Percentiles rank a stretch among this genome's conserved stretches.
phyloP scores from a whole-genome alignment of 345 rosid genomes.

The Syzygium aqueum region DNA sequence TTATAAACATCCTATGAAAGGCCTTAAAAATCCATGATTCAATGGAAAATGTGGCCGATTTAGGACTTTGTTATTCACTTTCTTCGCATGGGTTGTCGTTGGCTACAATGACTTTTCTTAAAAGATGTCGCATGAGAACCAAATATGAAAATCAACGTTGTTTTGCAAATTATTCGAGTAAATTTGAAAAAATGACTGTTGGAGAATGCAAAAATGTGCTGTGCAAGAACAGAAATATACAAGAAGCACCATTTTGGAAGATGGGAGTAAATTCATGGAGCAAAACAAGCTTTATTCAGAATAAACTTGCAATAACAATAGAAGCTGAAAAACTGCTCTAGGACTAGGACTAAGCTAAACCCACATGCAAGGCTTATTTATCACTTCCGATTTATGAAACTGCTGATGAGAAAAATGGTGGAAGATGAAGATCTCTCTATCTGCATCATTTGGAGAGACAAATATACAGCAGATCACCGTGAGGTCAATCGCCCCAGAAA shows the following conservation, averaged over 20 bases:
- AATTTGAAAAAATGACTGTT: background rate
- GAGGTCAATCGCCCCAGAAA: background rate
- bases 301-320: background rate
- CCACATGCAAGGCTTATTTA: background rate
- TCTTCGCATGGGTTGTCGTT: background rate
- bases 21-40: background rate
- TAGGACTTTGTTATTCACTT: background rate
- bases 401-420: background rate
- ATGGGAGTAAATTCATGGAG: background rate
- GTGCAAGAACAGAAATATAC: background rate
- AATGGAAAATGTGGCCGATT: background rate
- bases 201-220: background rate
- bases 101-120: background rate
- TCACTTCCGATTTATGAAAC: background rate
- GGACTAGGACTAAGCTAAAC: background rate
- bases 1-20: background rate
- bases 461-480: background rate
- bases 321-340: background rate
- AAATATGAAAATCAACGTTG: background rate
- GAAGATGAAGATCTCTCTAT: background rate
- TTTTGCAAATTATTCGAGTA: background rate
- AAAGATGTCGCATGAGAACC: background rate
- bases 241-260: background rate
- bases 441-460: background rate
- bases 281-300: background rate